Evolutionary conservation across 768 basidiomycete genomes (phyloP).

Genomic region (Suillus plorans): DNA sequence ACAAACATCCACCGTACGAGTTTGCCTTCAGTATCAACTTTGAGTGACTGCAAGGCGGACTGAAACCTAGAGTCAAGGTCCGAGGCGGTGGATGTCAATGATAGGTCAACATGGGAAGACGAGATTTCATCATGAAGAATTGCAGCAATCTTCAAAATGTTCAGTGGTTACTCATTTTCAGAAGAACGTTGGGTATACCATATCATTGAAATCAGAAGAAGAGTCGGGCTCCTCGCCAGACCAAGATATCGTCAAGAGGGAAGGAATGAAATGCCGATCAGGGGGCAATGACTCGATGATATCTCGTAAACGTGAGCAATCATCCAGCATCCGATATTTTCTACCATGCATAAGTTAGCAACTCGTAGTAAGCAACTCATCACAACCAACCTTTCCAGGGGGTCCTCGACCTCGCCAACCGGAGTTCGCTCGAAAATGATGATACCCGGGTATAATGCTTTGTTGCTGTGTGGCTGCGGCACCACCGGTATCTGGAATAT

Average conservation of each 20-base stretch:
- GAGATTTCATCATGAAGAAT: constrained; percentile 44
- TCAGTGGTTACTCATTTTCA: constrained; percentile 8
- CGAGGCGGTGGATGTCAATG: constrained; percentile 49
- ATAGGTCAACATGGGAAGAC: constrained; percentile 42
- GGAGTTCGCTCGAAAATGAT: constrained; percentile 79
- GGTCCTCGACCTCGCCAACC: constrained; percentile 57
- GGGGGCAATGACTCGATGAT: constrained; percentile 53
- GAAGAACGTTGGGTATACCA: constrained; percentile 43
- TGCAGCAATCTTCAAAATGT: constrained; percentile 44
- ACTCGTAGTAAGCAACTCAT: neutral
- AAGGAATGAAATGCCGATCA: constrained; percentile 60
- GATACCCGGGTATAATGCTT: constrained; percentile 53
- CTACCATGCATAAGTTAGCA: constrained; percentile 32
- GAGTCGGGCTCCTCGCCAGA: constrained; percentile 40
- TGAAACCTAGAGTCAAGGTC: constrained; percentile 61
- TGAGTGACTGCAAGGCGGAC: constrained; percentile 37
- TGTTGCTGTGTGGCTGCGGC: constrained; percentile 17
- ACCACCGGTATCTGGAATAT: constrained; percentile 61
- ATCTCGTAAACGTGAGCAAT: constrained; percentile 69
- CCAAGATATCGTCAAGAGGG: constrained; percentile 64
- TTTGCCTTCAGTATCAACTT: constrained; percentile 58
- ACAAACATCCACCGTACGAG: constrained; percentile 48
- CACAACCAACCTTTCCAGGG: constrained; percentile 60
- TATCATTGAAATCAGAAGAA: constrained; percentile 52
- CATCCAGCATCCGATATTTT: constrained; percentile 71